Evolutionary conservation across 2,329 filamentous ascomycete genomes (phyloP).

Genomic region (Huntiella moniliformis): DNA sequence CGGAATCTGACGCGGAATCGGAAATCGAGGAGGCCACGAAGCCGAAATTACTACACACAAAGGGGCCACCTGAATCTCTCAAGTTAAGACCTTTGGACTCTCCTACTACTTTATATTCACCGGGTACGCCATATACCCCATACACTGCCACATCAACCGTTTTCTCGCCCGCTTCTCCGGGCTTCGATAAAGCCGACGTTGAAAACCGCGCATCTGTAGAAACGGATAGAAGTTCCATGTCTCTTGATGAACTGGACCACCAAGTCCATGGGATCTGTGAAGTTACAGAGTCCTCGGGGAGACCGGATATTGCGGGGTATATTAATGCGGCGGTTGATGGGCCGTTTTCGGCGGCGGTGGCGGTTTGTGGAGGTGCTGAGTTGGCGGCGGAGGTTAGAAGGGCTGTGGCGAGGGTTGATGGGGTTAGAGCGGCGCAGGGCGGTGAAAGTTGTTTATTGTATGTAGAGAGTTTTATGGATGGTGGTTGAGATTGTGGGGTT

Average conservation of each 20-base stretch:
- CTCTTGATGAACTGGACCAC: conserved; percentile 5
- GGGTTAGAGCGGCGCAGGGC: not conserved
- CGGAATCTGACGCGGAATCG: conserved; percentile 2
- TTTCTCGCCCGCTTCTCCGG: conserved; percentile 7
- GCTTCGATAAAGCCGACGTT: conserved; percentile 7
- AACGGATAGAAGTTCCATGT: conserved; percentile 8
- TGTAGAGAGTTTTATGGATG: conserved; percentile 9
- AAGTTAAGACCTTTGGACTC: conserved; percentile 6
- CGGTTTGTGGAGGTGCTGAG: conserved; percentile 37
- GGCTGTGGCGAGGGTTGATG: conserved; percentile 25
- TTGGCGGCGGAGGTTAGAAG: conserved; percentile 35
- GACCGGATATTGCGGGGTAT: conserved; percentile 19
- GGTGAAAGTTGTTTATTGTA: conserved; percentile 9
- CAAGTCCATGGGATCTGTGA: not conserved
- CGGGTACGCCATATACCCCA: conserved; percentile 3
- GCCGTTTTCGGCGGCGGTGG: conserved; percentile 33
- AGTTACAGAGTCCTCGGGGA: conserved; percentile 8
- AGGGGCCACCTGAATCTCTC: conserved; percentile 6
- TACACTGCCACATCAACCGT: conserved; percentile 10
- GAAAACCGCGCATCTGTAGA: conserved; percentile 6
- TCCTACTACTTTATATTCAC: not conserved
- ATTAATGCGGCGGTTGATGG: conserved; percentile 27
- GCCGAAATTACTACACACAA: not conserved
- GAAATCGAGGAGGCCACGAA: conserved; percentile 5
- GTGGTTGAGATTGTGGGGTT: conserved; percentile 1